These are phyloP conservation scores for Metarhizium robertsii DNA, from an alignment of 2,329 filamentous ascomycete species.

Conservation along the genomic window DNA sequence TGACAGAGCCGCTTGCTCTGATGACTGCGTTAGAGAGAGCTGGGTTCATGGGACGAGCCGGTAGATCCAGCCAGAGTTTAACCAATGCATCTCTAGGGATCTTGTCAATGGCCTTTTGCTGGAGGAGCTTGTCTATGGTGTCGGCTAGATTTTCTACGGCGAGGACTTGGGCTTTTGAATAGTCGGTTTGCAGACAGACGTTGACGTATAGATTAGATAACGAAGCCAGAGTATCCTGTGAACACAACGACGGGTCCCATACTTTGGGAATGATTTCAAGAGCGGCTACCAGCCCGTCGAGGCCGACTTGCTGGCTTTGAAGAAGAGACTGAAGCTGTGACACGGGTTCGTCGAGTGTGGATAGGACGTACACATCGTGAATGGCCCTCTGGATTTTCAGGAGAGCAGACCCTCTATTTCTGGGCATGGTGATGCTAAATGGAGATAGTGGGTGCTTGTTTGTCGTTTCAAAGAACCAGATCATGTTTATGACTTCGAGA, in stretches of 20 bases:
- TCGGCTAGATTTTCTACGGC: conserved; percentile 38
- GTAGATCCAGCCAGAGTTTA: conserved; percentile 31
- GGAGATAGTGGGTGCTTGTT: conserved; percentile 11
- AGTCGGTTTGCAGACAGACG: conserved; percentile 26
- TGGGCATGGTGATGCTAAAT: conserved; percentile 11
- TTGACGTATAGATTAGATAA: conserved; percentile 35
- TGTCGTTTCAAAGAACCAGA: conserved; percentile 22
- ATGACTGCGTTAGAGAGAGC: conserved; percentile 40
- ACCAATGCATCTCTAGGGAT: conserved; percentile 26
- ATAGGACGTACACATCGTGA: conserved; percentile 26
- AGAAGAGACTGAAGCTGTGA: conserved; percentile 18
- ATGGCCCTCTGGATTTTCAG: conserved; percentile 29
- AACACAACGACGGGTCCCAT: conserved; percentile 18
- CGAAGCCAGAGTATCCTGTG: conserved; percentile 16
- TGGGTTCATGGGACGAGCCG: conserved; percentile 32
- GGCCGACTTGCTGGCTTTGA: conserved; percentile 17
- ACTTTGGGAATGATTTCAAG: conserved; percentile 23
- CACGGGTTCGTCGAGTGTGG: conserved; percentile 12
- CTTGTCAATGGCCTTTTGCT: conserved; percentile 12
- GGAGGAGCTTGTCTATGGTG: conserved; percentile 32
- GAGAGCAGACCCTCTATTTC: conserved; percentile 24
- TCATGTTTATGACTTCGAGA: conserved; percentile 35
- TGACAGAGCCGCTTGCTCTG: conserved; percentile 35
- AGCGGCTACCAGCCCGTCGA: conserved; percentile 26
- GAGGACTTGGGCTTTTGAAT: conserved; percentile 35